A percentile compares a stretch with the other conserved stretches of the same genome.
These are phyloP conservation scores for Gloeostereum incarnatum DNA, from an alignment of 768 basidiomycete genomes.

Conservation along the genomic window DNA sequence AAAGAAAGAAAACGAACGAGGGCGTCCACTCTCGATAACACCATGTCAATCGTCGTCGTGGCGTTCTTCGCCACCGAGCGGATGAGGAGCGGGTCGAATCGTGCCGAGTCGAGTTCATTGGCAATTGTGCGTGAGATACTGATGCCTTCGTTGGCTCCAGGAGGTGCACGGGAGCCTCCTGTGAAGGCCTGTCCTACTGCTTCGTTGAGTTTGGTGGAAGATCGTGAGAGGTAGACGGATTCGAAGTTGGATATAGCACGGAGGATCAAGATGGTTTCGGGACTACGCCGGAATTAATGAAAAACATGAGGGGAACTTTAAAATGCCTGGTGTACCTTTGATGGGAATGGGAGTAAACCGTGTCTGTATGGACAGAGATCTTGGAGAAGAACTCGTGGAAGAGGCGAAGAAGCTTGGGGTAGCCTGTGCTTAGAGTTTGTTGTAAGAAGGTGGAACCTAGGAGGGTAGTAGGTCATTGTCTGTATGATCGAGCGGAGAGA, in stretches of 20 bases:
- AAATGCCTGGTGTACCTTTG: constrained; percentile 54
- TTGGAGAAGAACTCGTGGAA: constrained; percentile 98
- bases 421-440: constrained; percentile 78
- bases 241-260: constrained; percentile 82
- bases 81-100: constrained; percentile 86
- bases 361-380: constrained; percentile 93
- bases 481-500: background rate
- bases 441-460: constrained; percentile 85
- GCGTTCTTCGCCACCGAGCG: constrained; percentile 71
- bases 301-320: background rate
- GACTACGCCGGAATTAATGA: constrained; percentile 33
- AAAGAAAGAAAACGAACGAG: constrained; percentile 39
- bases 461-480: background rate
- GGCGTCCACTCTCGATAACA: constrained; percentile 53
- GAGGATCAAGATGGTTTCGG: constrained; percentile 86
- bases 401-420: constrained; percentile 79
- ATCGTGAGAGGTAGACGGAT: constrained; percentile 79
- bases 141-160: constrained; percentile 67
- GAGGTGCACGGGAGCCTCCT: constrained; percentile 59
- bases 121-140: constrained; percentile 68
- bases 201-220: constrained; percentile 78
- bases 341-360: constrained; percentile 71
- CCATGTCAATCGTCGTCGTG: constrained; percentile 56
- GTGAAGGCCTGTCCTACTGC: constrained; percentile 69
- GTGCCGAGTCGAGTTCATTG: constrained; percentile 89